Evolutionary conservation across 192 early-diverging fungal genomes (phyloP).

Genomic region (Podila epigama): DNA sequence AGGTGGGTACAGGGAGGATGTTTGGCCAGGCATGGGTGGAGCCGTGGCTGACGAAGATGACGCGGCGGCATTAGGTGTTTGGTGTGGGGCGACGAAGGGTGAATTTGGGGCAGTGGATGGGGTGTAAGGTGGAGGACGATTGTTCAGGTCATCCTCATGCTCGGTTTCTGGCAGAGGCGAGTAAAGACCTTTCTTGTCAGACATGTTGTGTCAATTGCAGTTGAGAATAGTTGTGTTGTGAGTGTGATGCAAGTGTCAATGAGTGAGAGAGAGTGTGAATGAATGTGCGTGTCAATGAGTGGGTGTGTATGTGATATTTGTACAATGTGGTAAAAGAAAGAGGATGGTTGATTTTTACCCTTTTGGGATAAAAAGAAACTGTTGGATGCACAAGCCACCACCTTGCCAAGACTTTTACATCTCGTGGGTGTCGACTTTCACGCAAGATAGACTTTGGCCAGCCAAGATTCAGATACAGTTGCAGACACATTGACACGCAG

Average conservation of each 20-base stretch:
- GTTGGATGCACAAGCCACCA: too few species aligned
- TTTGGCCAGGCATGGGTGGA: slow-evolving; percentile 1
- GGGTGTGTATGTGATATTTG: too few species aligned
- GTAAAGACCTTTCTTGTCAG: background rate
- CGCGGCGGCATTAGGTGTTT: background rate
- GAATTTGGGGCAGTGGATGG: slow-evolving; percentile 37
- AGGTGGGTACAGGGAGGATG: background rate
- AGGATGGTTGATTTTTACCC: too few species aligned
- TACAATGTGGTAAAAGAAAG: too few species aligned
- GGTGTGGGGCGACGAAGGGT: slow-evolving; percentile 20
- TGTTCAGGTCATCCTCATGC: slow-evolving; percentile 8
- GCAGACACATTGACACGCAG: too few species aligned
- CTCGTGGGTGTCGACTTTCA: too few species aligned
- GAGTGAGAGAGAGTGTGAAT: too few species aligned
- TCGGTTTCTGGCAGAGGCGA: background rate
- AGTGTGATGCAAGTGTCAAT: background rate
- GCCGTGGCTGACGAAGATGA: background rate
- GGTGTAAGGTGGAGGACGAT: slow-evolving; percentile 41
- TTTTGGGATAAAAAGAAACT: too few species aligned
- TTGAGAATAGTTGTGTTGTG: background rate
- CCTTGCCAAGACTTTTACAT: too few species aligned
- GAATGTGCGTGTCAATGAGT: too few species aligned
- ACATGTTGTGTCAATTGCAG: background rate
- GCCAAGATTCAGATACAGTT: too few species aligned
- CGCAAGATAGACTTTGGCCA: too few species aligned